phyloP scores from a whole-genome alignment of 2,329 filamentous ascomycete species.

The Didymella glomerata region DNA sequence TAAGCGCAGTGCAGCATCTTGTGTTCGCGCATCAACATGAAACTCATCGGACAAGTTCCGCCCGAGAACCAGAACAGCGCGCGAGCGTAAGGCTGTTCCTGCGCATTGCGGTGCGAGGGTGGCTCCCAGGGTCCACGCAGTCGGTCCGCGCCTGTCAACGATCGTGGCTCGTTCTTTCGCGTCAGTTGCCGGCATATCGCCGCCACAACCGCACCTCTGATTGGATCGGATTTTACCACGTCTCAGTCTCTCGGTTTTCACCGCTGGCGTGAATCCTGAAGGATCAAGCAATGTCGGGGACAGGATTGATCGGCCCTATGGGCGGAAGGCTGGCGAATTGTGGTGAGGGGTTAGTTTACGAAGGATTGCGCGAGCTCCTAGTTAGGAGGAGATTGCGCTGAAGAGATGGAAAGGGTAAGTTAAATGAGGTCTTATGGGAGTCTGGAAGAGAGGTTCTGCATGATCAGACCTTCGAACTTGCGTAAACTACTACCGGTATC shows the following conservation, averaged over 20 bases:
- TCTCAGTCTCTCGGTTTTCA: neutral
- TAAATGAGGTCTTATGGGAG: neutral
- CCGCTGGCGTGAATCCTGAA: conserved; percentile 4
- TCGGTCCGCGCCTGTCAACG: conserved; percentile 10
- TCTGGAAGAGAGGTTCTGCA: conserved; percentile 6
- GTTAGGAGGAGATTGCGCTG: conserved; percentile 4
- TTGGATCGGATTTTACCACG: neutral
- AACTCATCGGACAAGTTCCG: conserved; percentile 3
- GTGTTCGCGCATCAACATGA: conserved; percentile 3
- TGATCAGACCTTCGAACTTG: neutral
- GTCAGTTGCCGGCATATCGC: neutral
- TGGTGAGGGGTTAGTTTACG: neutral
- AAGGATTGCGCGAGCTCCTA: neutral
- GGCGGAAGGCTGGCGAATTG: neutral
- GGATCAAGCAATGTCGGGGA: conserved; percentile 9
- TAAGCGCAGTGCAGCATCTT: conserved; percentile 8
- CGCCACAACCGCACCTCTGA: neutral
- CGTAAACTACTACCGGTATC: neutral
- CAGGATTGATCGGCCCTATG: conserved; percentile 2
- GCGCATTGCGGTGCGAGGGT: neutral
- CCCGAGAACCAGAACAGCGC: neutral
- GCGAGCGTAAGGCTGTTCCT: conserved; percentile 6
- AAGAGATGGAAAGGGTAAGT: conserved; percentile 1
- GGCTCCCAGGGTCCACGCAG: conserved; percentile 8
- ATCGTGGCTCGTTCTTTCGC: conserved; percentile 3